Evolutionary conservation across 495 filamentous ascomycete species (phyloP).

Genomic region (Talaromyces wortmannii): DNA sequence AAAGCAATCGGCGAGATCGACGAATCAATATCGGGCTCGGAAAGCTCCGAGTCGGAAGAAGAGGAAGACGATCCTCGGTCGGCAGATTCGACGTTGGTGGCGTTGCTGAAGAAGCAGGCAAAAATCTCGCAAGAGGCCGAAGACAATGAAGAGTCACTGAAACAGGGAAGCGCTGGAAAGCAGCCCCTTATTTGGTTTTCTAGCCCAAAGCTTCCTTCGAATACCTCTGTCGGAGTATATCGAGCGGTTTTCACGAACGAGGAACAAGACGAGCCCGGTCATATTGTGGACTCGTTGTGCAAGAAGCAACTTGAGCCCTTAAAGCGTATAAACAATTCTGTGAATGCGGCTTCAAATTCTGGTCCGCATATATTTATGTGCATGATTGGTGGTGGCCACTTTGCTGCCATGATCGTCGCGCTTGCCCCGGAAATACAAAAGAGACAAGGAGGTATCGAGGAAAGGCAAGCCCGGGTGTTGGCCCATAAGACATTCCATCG

Average conservation of each 20-base stretch:
- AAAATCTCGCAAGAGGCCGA: slow-evolving; percentile 51
- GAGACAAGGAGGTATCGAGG: slow-evolving; percentile 64
- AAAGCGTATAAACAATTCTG: slow-evolving; percentile 37
- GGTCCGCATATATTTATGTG: slow-evolving; percentile 87
- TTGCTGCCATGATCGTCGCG: slow-evolving; percentile 92
- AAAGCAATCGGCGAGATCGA: slow-evolving; percentile 75
- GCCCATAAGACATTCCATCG: slow-evolving; percentile 97
- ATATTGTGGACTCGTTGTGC: slow-evolving; percentile 58
- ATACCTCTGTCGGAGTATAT: slow-evolving; percentile 80
- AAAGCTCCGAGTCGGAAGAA: slow-evolving; percentile 49
- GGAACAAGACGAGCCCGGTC: slow-evolving; percentile 57
- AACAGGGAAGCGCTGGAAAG: slow-evolving; percentile 54
- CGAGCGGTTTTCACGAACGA: slow-evolving; percentile 67
- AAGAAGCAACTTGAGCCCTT: slow-evolving; percentile 67
- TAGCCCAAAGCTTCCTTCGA: slow-evolving; percentile 63
- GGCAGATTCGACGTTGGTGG: slow-evolving; percentile 56
- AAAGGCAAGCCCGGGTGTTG: slow-evolving; percentile 75
- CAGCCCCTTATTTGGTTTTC: slow-evolving; percentile 82
- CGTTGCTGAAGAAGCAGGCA: slow-evolving; percentile 77
- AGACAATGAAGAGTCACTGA: slow-evolving; percentile 39
- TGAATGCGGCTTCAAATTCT: slow-evolving; percentile 45
- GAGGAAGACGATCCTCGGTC: slow-evolving; percentile 48
- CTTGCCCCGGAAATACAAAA: slow-evolving; percentile 74
- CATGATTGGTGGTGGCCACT: slow-evolving; percentile 98
- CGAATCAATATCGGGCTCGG: slow-evolving; percentile 86